Base-by-base conservation (phyloP, 2,329 filamentous ascomycete genomes). In the Penicillium sp. region DNA sequence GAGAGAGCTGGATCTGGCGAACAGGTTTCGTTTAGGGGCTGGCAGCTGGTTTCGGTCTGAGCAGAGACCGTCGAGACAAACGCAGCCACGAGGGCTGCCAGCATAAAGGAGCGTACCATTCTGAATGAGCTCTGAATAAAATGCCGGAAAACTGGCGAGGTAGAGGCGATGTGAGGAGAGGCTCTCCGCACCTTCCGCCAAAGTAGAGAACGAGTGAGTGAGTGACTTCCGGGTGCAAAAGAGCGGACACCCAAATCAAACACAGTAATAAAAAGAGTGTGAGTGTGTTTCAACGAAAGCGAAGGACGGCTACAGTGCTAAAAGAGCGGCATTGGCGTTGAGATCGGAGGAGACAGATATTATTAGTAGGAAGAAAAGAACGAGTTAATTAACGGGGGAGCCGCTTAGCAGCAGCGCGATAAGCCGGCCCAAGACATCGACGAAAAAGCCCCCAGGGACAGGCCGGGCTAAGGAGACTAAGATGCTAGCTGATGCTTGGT, bases 31-130 rank as follows among this genome's bases (percentile, higher is more conserved):
- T 91, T 81, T 66, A 87, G 79, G 5, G 93, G 92, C 68, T 95
- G 86, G 78, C 92, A 97, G 43, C 80, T 71, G 7, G 89, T 91
- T 56, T 74, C 84, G 30, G 91, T 91, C 72, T 97, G 93, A 49
- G 88, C 91, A 21, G 62, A 52, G 28, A 67, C 70, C 7, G 65
- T 65, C 48, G 61, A 61, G 54, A 70, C 61, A 46, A 68, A 56
- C 55, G 66, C 60, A 46, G 57, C 57, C 21, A 59, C 42, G 26
- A 59, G 40, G 33, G 42, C 57, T 30, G 48, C 23, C 20, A 59
- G 28, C 14, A 52, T 21, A 16, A 52, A 42, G 23, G 48, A 49
- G 18, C 40, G 57, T 21, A 50, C 26, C 52, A 56, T 59, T n/a
- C n/a, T n/a, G n/a, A n/a, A n/a, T n/a, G n/a, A n/a, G n/a, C n/a